These are phyloP conservation scores for Astrephomene gubernaculifera DNA, from an alignment of 139 green algal genomes.

Conservation along the genomic window DNA sequence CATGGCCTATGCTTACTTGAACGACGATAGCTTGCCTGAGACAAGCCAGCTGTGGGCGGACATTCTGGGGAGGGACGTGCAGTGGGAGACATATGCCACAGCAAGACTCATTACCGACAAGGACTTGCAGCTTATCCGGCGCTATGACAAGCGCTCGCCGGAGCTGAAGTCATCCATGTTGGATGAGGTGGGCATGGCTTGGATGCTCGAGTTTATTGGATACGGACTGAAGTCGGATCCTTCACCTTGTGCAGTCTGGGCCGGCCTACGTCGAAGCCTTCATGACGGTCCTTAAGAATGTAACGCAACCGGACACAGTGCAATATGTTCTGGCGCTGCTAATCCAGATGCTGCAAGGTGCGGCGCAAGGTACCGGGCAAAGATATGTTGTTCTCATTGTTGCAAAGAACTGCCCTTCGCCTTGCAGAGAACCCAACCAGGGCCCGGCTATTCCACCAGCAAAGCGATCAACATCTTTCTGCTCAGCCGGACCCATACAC, in stretches of 20 bases:
- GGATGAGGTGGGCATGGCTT: conserved; percentile 68
- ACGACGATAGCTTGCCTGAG: conserved; percentile 30
- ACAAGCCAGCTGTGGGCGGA: conserved; percentile 2
- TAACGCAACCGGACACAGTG: conserved; percentile 93
- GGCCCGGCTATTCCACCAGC: conserved; percentile 74
- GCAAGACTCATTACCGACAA: conserved; percentile 84
- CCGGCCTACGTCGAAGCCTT: conserved; percentile 83
- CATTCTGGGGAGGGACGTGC: conserved; percentile 51
- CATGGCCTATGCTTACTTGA: conserved; percentile 31
- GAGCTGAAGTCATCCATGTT: conserved; percentile 77
- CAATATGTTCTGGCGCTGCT: conserved; percentile 93
- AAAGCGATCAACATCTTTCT: conserved; percentile 54
- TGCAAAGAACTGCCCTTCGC: not conserved
- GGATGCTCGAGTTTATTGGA: not conserved
- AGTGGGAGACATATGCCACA: conserved; percentile 84
- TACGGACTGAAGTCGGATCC: conserved; percentile 10
- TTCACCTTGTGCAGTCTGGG: conserved; percentile 66
- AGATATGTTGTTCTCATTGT: not conserved
- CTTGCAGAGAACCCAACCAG: conserved; percentile 60
- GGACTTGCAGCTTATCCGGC: conserved; percentile 61
- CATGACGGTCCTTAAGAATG: conserved; percentile 86
- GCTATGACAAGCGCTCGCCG: conserved; percentile 85
- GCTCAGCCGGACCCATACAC: conserved; percentile 73
- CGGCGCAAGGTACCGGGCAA: not conserved
- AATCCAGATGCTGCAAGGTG: conserved; percentile 83